A percentile compares a stretch with the other conserved stretches of the same genome.
Evolutionary conservation across 2,329 filamentous ascomycete genomes (phyloP).

Genomic region (Gremmenia infestans): DNA sequence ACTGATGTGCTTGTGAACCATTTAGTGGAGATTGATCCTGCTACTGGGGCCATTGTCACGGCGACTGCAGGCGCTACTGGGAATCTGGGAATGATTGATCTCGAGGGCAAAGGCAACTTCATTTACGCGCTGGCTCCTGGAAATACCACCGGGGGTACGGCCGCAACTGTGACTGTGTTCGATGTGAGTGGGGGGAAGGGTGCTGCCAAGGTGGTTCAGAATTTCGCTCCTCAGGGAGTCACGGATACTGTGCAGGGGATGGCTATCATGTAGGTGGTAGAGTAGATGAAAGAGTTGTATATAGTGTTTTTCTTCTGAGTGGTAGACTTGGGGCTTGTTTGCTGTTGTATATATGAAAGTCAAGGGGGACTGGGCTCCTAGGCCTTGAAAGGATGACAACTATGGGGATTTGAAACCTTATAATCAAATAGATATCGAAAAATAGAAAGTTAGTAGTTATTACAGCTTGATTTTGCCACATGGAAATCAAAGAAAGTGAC

Average conservation of each 20-base stretch:
- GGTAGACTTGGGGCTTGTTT: too few relatives aligned
- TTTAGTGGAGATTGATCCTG: slow-evolving; percentile 51
- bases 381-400: neutral
- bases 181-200: slow-evolving; percentile 33
- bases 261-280: slow-evolving; percentile 18
- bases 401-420: too few relatives aligned
- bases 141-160: slow-evolving; percentile 21
- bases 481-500: too few relatives aligned
- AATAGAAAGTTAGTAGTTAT: too few relatives aligned
- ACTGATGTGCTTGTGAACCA: slow-evolving; percentile 49
- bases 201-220: slow-evolving; percentile 33
- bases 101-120: slow-evolving; percentile 47
- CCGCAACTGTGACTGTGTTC: slow-evolving; percentile 34
- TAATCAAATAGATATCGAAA: too few relatives aligned
- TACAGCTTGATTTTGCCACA: too few relatives aligned
- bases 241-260: slow-evolving; percentile 34
- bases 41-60: slow-evolving; percentile 43
- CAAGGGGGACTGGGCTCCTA: neutral
- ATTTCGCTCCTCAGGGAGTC: slow-evolving; percentile 30
- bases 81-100: slow-evolving; percentile 51
- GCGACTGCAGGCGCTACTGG: slow-evolving; percentile 40
- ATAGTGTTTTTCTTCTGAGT: neutral
- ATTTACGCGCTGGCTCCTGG: slow-evolving; percentile 47
- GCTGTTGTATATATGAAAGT: neutral
- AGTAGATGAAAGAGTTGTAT: neutral